Percentiles rank a stretch among this genome's conserved stretches.
phyloP scores from a whole-genome alignment of 768 basidiomycete genomes.

The Tulasnella sp. region DNA sequence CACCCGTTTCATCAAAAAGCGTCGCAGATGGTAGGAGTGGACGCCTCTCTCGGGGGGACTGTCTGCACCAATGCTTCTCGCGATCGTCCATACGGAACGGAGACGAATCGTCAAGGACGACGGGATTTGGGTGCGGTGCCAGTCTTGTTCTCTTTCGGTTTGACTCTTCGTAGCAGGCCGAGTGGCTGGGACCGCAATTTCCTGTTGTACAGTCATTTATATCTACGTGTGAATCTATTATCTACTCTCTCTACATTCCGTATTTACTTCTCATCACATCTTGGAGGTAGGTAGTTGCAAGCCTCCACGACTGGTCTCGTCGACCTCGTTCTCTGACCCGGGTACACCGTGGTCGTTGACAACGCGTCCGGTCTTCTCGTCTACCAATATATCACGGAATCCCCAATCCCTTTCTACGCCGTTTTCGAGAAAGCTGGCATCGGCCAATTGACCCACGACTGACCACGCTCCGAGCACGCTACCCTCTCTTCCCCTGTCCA shows the following conservation, averaged over 20 bases:
- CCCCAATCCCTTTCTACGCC: slow-evolving; percentile 67
- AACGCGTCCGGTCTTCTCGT: slow-evolving; percentile 43
- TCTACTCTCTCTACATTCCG: not conserved
- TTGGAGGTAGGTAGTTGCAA: slow-evolving; percentile 11
- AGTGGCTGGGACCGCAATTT: slow-evolving; percentile 13
- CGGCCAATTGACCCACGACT: slow-evolving; percentile 33
- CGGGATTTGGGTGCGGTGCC: slow-evolving; percentile 14
- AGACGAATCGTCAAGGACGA: slow-evolving; percentile 3
- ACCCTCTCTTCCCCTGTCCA: slow-evolving; percentile 18
- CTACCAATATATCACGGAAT: slow-evolving; percentile 56
- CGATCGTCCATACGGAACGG: slow-evolving; percentile 12
- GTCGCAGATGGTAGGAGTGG: slow-evolving; percentile 13
- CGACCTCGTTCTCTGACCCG: slow-evolving; percentile 49
- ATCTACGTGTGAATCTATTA: not conserved
- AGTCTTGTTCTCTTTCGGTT: slow-evolving; percentile 1
- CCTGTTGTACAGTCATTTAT: slow-evolving; percentile 8
- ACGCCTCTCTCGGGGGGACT: slow-evolving; percentile 1
- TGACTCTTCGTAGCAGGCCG: slow-evolving; percentile 2
- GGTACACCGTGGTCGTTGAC: slow-evolving; percentile 57
- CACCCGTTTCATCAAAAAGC: slow-evolving; percentile 8
- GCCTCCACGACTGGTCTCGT: slow-evolving; percentile 48
- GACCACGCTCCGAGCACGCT: slow-evolving; percentile 37
- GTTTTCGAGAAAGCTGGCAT: slow-evolving; percentile 46
- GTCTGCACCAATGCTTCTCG: slow-evolving; percentile 9
- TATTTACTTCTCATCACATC: not conserved